Conservation (phyloP, 805 yeast genomes). For the Myxozyma neotropica region DNA sequence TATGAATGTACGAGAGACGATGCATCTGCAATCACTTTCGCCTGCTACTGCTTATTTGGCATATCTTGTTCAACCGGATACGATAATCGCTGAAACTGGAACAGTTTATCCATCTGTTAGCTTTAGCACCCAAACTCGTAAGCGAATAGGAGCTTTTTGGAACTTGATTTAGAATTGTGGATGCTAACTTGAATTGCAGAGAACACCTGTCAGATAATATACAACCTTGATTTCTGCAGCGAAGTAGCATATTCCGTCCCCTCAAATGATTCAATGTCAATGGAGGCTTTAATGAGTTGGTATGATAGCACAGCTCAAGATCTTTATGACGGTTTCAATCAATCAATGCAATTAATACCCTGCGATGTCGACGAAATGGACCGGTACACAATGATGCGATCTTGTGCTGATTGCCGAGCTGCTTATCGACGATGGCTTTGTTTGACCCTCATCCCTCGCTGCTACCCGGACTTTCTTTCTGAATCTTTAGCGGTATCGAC, state of each 20-base stretch:
- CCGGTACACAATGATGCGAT: constrained; percentile 68
- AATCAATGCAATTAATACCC: constrained; percentile 72
- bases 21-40: constrained; percentile 63
- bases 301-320: constrained; percentile 68
- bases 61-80: constrained; percentile 56
- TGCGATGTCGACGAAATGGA: constrained; percentile 69
- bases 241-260: constrained; percentile 91
- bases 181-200: constrained; percentile 42
- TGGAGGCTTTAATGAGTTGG: constrained; percentile 46
- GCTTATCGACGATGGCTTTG: constrained; percentile 89
- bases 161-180: not conserved
- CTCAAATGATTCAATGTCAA: constrained; percentile 44
- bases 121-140: constrained; percentile 51
- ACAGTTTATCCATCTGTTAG: constrained; percentile 57
- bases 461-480: constrained; percentile 52
- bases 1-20: constrained; percentile 54
- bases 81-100: constrained; percentile 54
- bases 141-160: not conserved
- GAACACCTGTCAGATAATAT: constrained; percentile 70
- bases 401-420: constrained; percentile 70
- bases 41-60: constrained; percentile 65
- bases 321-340: constrained; percentile 66
- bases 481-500: constrained; percentile 28
- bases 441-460: constrained; percentile 83
- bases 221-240: constrained; percentile 72